These are phyloP conservation scores for Crithidia bombi DNA, from an alignment of 208 protist genomes.

Conservation along the genomic window DNA sequence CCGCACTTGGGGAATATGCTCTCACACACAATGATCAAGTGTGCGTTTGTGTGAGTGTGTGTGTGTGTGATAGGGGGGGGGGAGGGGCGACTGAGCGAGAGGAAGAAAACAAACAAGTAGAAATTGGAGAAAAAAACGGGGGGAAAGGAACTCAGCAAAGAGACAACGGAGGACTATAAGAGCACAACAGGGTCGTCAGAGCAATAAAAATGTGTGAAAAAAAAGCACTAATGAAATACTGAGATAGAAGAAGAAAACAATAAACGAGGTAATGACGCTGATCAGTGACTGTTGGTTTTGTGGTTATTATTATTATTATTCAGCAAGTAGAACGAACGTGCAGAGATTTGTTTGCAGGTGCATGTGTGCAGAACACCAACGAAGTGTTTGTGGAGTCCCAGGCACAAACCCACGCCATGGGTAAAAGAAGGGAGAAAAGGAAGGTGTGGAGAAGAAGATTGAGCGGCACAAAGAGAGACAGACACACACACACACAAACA, in stretches of 20 bases:
- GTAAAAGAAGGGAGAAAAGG: too few species aligned
- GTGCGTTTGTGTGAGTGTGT: too few species aligned
- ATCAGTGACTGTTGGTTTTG: constrained; percentile 6
- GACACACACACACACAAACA: too few species aligned
- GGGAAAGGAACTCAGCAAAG: background rate
- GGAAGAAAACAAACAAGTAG: background rate
- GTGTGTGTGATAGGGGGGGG: too few species aligned
- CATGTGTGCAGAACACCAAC: too few species aligned
- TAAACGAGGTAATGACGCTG: constrained; percentile 15
- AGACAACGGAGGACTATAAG: background rate
- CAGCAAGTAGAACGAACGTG: background rate
- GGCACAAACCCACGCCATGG: too few species aligned
- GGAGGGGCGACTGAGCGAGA: background rate
- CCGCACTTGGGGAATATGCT: too few species aligned
- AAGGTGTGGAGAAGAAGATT: too few species aligned
- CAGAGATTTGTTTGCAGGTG: background rate
- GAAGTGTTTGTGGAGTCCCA: too few species aligned
- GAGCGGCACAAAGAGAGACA: too few species aligned
- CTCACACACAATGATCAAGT: too few species aligned
- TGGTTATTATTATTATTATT: background rate
- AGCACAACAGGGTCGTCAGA: background rate
- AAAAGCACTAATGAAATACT: background rate
- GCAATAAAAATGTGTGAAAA: background rate
- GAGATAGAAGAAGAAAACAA: background rate
- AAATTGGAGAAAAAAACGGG: background rate